phyloP scores from a whole-genome alignment of 2,329 filamentous ascomycete species.

The Penicillium brasilianum region DNA sequence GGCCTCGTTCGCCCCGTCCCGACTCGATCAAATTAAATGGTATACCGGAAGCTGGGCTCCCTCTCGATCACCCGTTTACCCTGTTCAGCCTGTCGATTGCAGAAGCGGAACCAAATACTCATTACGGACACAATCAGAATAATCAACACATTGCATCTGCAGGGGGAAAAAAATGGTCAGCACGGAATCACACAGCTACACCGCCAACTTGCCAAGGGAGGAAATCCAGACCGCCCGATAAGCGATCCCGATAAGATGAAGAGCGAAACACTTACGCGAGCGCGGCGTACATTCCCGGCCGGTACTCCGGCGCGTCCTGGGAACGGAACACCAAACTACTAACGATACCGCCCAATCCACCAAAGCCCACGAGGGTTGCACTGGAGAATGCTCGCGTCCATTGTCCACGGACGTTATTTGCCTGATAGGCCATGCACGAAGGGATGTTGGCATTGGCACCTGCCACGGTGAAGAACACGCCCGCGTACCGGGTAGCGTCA shows the following conservation, averaged over 20 bases:
- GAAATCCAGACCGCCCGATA: background rate
- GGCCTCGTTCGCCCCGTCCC: background rate
- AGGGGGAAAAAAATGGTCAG: background rate
- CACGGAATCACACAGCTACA: background rate
- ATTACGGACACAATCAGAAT: conserved; percentile 36
- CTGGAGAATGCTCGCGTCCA: conserved; percentile 85
- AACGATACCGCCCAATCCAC: conserved; percentile 78
- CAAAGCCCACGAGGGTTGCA: conserved; percentile 75
- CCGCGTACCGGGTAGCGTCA: conserved; percentile 69
- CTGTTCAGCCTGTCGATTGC: conserved; percentile 42
- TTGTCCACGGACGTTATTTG: conserved; percentile 85
- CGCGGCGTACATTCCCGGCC: conserved; percentile 42
- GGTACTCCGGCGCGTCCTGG: conserved; percentile 43
- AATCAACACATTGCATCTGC: conserved; percentile 42
- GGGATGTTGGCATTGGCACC: conserved; percentile 81
- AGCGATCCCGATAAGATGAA: background rate
- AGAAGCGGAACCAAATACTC: conserved; percentile 40
- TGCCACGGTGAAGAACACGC: conserved; percentile 75
- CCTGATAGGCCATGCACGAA: conserved; percentile 76
- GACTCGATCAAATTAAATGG: conserved; percentile 22
- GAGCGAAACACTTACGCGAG: conserved; percentile 33
- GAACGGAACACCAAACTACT: conserved; percentile 73
- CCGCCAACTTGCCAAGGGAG: background rate
- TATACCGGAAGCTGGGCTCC: conserved; percentile 46
- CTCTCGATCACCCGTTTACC: conserved; percentile 44